Evolutionary conservation across 495 filamentous ascomycete species (phyloP).

Genomic region (Jackrogersella multiformis): DNA sequence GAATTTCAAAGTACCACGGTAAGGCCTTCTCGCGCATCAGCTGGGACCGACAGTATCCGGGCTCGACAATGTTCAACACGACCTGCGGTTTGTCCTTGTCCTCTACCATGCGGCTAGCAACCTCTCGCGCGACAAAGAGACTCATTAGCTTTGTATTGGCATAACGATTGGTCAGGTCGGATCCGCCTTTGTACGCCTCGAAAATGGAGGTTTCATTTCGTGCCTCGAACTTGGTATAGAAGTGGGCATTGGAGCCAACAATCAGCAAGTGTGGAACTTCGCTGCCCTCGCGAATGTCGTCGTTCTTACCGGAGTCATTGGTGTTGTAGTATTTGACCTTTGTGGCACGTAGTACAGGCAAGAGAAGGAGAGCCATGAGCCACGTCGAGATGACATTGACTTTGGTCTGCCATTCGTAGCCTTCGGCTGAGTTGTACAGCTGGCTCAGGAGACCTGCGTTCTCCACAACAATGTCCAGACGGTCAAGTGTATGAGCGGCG

Average conservation of each 20-base stretch:
- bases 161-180: background rate
- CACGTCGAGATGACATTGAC: constrained; percentile 58
- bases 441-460: constrained; percentile 54
- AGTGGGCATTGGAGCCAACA: background rate
- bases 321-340: too few relatives aligned
- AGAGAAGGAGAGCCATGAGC: constrained; percentile 45
- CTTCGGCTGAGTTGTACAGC: constrained; percentile 41
- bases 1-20: too few relatives aligned
- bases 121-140: background rate
- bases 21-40: too few relatives aligned
- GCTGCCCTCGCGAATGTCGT: too few relatives aligned
- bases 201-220: background rate
- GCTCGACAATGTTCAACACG: too few relatives aligned
- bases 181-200: background rate
- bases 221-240: background rate
- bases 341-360: background rate
- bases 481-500: constrained; percentile 45
- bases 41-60: background rate
- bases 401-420: constrained; percentile 52
- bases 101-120: too few relatives aligned
- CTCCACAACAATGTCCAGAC: constrained; percentile 57
- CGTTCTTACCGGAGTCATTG: too few relatives aligned
- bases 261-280: background rate
- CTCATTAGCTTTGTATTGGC: background rate
- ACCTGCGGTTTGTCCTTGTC: too few relatives aligned